Conservation (phyloP, 331 rosid genomes). For the Quercus phellos region DNA sequence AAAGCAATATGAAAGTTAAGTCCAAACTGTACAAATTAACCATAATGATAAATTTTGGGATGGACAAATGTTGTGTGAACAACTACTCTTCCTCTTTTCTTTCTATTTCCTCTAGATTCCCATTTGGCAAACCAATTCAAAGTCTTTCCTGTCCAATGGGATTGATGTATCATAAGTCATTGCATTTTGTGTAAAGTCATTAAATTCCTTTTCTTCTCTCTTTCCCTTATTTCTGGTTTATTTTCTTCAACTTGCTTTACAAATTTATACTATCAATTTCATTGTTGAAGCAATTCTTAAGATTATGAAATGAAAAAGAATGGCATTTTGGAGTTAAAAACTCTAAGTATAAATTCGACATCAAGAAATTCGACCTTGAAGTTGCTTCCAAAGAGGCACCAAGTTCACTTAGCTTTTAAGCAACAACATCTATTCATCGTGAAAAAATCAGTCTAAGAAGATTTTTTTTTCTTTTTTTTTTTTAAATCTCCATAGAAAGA, state of each 20-base stretch:
- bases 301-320: background rate
- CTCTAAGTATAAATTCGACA: background rate
- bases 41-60: background rate
- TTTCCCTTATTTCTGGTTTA: too few relatives aligned
- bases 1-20: background rate
- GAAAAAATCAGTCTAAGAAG: background rate
- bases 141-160: background rate
- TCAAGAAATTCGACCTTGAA: background rate
- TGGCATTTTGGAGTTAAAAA: background rate
- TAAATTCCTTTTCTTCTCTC: background rate
- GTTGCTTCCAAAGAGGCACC: background rate
- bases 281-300: background rate
- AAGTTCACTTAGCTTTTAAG: background rate
- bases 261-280: background rate
- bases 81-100: background rate
- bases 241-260: background rate
- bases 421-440: background rate
- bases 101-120: background rate
- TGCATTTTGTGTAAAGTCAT: background rate
- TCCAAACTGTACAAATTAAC: background rate
- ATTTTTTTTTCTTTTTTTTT: background rate
- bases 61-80: background rate
- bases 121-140: background rate
- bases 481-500: background rate
- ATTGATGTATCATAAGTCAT: background rate